phyloP scores from a whole-genome alignment of 257 asterid genomes.

The Voacanga thouarsii region DNA sequence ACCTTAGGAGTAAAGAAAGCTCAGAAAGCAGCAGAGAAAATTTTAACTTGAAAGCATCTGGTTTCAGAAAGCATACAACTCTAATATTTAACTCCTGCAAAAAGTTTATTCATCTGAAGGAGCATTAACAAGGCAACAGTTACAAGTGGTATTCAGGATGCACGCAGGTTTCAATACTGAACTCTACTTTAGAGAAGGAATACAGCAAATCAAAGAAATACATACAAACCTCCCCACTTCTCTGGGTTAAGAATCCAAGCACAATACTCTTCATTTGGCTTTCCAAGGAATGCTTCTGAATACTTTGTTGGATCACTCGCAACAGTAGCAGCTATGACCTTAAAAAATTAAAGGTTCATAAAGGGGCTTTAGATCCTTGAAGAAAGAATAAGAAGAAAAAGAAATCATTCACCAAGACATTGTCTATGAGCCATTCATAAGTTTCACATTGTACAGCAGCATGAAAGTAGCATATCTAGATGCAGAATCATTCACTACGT shows the following conservation, averaged over 20 bases:
- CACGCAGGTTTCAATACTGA: background rate
- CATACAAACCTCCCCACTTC: constrained; percentile 91
- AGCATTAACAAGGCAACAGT: background rate
- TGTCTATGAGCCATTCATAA: background rate
- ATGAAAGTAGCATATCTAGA: background rate
- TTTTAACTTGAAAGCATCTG: background rate
- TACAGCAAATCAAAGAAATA: constrained; percentile 4
- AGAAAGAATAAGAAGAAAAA: constrained; percentile 8
- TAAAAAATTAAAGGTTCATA: constrained; percentile 11
- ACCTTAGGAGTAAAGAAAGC: background rate
- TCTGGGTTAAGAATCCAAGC: constrained; percentile 92
- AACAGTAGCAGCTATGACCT: constrained; percentile 95
- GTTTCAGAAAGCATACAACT: background rate
- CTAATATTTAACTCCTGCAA: background rate
- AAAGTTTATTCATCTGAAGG: background rate
- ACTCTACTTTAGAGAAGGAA: background rate
- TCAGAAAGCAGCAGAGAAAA: background rate
- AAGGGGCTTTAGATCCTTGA: constrained; percentile 1
- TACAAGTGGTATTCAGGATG: background rate
- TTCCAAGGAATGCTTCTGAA: constrained; percentile 84
- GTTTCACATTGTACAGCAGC: background rate
- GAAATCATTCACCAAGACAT: background rate
- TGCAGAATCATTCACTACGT: background rate
- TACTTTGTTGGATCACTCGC: constrained; percentile 75
- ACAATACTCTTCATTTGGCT: constrained; percentile 80